These are phyloP conservation scores for Penicillium fuscoglaucum DNA, from an alignment of 2,329 filamentous ascomycete genomes.

Conservation along the genomic window DNA sequence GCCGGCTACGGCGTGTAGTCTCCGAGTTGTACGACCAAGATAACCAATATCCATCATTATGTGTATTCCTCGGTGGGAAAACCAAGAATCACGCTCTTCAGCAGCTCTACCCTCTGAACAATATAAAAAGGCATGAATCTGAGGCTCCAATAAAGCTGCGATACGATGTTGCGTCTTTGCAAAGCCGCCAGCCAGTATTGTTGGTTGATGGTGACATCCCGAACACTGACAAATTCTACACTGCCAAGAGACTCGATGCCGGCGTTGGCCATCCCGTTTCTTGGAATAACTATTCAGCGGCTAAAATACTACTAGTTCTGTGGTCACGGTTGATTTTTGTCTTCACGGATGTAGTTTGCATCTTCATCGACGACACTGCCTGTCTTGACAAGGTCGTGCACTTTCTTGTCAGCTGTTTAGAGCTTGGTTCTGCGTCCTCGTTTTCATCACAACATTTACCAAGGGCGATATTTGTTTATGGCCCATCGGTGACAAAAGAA, in stretches of 20 bases:
- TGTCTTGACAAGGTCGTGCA: conserved; percentile 7
- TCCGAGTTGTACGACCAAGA: neutral
- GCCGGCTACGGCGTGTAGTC: conserved; percentile 5
- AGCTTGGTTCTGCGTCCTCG: conserved; percentile 2
- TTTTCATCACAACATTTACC: neutral
- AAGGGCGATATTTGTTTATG: conserved; percentile 7
- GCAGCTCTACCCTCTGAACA: conserved; percentile 13
- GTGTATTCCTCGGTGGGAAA: conserved; percentile 12
- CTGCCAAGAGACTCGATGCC: neutral
- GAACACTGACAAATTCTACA: neutral
- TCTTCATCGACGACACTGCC: conserved; percentile 20
- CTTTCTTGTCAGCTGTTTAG: conserved; percentile 10
- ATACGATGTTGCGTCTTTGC: conserved; percentile 7
- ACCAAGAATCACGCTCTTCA: conserved; percentile 12
- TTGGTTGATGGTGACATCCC: conserved; percentile 9
- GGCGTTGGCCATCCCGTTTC: neutral
- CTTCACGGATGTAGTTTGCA: conserved; percentile 26
- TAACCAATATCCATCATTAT: conserved; percentile 13
- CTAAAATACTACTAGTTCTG: neutral
- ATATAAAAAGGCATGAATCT: conserved; percentile 15
- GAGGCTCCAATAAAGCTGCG: conserved; percentile 4
- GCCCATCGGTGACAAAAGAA: neutral
- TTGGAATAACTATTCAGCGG: conserved; percentile 4
- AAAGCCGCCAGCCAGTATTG: neutral
- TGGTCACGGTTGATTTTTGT: conserved; percentile 23